Evolutionary conservation across 768 basidiomycete genomes (phyloP), one percentile per base, ranked within the genome.

Genomic region (Hypsizygus marmoreus): DNA sequence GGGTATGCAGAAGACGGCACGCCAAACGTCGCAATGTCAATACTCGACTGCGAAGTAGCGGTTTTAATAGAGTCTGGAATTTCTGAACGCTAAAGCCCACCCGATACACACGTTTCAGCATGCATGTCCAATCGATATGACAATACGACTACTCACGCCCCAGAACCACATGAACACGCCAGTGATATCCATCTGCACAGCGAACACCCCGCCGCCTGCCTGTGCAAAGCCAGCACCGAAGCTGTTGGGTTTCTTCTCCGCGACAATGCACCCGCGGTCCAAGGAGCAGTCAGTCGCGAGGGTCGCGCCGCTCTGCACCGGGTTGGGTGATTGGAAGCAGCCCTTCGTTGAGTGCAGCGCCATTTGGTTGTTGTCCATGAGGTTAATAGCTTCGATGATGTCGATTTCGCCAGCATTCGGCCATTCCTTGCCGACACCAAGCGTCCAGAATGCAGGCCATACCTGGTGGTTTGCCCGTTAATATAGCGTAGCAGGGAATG

Each of bases 1-100:
- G 82, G 78, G 66, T 82, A 91, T 22, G 82, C 76, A 1, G 81
- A 86, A 4, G 81, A 75, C 0, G 91, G 90, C 23, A 68, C 64
- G 1, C 88, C 88, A 51, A 76, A 68, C 56, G 64, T 56, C 12
- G 78, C 71, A 1, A 67, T 58, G 51, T 76, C 71, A 2, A 80
- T 62, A 9, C 54, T 57, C 1, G 70, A 64, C 5, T 65, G 58
- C 2, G 66, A 61, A 4, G 63, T 74, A 3, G 73, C 64, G 12
- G 54, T 53, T 8, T 49, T 46, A 26, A 80, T 60, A 19, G 60
- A 62, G 4, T 51, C 55, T 1, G 77, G 79, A 7, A 79, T 51
- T 57, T 77, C 65, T 9, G 71, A 56, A 10, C 77, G 67, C 76
- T 78, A 40, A 9, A n/a, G n/a, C n/a, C n/a, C n/a, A n/a, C n/a